Percentiles rank a stretch among this genome's conserved stretches.
Evolutionary conservation across 257 asterid species (phyloP).

Genomic region (Cordia subcordata): DNA sequence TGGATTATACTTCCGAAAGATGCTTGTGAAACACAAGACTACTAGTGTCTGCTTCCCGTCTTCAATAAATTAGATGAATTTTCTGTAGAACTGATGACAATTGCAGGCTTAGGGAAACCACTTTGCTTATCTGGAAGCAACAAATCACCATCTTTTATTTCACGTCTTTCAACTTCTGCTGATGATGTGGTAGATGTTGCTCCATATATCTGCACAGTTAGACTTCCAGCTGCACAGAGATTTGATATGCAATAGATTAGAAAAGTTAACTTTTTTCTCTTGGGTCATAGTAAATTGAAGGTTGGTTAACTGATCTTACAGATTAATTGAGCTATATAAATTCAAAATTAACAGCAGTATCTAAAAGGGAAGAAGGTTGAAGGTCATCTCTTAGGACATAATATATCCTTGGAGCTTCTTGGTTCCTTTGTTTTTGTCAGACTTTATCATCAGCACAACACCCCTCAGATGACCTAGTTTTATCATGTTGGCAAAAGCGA

Average conservation of each 20-base stretch:
- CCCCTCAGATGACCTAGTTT: too few species aligned
- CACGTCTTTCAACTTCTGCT: conserved; percentile 11
- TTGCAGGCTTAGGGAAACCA: conserved; percentile 24
- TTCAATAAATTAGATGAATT: conserved; percentile 28
- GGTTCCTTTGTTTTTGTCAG: neutral
- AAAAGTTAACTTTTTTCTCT: too few species aligned
- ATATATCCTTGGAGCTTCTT: too few species aligned
- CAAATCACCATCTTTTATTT: conserved; percentile 7
- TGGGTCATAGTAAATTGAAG: too few species aligned
- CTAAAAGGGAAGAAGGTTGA: too few species aligned
- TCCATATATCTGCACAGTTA: conserved; percentile 67
- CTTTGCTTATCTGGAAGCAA: conserved; percentile 24
- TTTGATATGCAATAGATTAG: neutral
- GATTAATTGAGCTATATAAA: too few species aligned
- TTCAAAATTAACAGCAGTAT: too few species aligned
- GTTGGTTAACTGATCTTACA: neutral
- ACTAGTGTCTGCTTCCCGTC: conserved; percentile 18
- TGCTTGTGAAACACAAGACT: neutral
- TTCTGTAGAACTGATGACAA: conserved; percentile 27
- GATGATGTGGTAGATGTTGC: conserved; percentile 32
- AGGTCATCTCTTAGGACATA: too few species aligned
- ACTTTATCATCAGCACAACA: neutral
- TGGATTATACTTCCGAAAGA: neutral
- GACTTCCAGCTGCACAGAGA: conserved; percentile 55
- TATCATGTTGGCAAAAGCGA: too few species aligned